Base-by-base conservation (phyloP, 75 land plant species). In the Pseudotsuga menziesii region DNA sequence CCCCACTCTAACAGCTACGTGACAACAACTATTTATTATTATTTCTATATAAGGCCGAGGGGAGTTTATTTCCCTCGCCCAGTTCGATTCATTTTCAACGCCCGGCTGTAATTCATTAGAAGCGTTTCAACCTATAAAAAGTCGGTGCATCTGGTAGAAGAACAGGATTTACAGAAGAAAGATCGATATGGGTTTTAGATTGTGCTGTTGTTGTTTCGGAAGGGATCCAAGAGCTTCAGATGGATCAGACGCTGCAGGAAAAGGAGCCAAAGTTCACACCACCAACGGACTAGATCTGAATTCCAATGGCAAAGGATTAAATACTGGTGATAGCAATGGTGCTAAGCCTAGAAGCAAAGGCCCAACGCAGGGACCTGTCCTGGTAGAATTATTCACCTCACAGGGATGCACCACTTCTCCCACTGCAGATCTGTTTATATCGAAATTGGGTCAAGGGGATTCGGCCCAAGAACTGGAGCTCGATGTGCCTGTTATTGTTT, bases 331-430 rank as follows among this genome's bases (percentile, higher is more conserved):
- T 48, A 48, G 9, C 54, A 48, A 48, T 69, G 48, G 23, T 20
- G 20, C 72, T 0, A 69, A 69, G 66, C 58, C 78, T 81, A 63
- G 78, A 84, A 80, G 82, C 78, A 79, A 77, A 29, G 55, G 39
- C 29, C 75, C 52, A 61, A 62, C 72, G 52, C 72, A 17, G 20
- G 84, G 91, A 7, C 79, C 91, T 3, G 91, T 95, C 15, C 70
- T 93, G 62, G 89, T 95, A 72, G 98, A 95, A 84, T 87, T 91
- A 14, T 95, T 93, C 87, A 88, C 98, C 9, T 93, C 98, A 2
- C 98, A 95, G 76, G 98, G 98, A 22, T 95, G 97, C 78, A 83
- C 77, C 54, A 78, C 91, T n/a, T 88, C 91, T 61, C 89, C 94
- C 4, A 77, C 84, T 75, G 96, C 97, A 48, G 98, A 95, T 85